Base-by-base conservation (phyloP, 139 green algal genomes). In the Gonium pectorale region DNA sequence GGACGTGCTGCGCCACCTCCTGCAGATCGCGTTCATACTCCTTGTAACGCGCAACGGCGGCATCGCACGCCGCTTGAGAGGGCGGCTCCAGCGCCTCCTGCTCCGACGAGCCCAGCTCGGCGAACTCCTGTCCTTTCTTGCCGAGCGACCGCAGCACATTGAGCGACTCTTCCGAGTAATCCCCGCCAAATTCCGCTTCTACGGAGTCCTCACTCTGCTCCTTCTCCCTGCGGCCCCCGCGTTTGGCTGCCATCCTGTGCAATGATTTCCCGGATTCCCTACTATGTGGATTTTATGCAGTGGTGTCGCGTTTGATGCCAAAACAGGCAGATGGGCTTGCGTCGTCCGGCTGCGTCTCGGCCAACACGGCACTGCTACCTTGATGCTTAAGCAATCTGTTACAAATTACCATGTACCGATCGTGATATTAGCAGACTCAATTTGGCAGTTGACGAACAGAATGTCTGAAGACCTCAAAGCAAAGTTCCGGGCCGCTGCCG, bases 151-250 rank as follows among this genome's bases (percentile, higher is more conserved):
- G 40, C 2, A 90, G 31, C 0, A 86, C 52, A 26, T 90, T 64
- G 4, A 85, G 67, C 46, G 72, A 87, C 0, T 43, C 86, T 35
- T 90, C 86, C 6, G 66, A 83, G 59, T 83, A 83, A 0, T 90
- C 74, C 0, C 51, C 74, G 5, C 67, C 80, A 63, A 80, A 88
- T 31, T 88, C 66, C 1, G 67, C 41, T 5, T 84, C 73, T 5
- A 88, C 54, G 1, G 68, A 74, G 43, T 88, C 78, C 29, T 84
- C 78, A 15, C 33, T 67, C 21, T 38, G 19, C 2, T 35, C 56
- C 2, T 26, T 2, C 22, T 31, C 24, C 56, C 56, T 24, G 26
- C 56, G 11, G 2, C 8, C 22, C 56, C 46, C 15, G 46, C 46
- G 46, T 15, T 54, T 11, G 46, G 46, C 13, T 54, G 46, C 46